Evolutionary conservation across 441 rosid species (phyloP), one percentile per base, ranked within the genome.

Genomic region (Isatis lusitanica): DNA sequence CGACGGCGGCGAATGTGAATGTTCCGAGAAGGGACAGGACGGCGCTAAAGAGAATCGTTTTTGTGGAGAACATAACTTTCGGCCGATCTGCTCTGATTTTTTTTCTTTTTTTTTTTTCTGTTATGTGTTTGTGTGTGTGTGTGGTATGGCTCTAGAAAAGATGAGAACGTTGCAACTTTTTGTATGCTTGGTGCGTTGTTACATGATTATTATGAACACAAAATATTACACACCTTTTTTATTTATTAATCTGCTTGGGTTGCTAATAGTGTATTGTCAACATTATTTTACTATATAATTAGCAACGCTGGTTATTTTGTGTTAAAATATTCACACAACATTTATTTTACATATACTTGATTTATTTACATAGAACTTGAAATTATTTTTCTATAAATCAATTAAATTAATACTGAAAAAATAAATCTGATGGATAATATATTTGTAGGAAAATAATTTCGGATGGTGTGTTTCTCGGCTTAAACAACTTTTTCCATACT

Each of bases 1-100:
- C 88, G 0, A 80, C 79, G 56, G 80, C 80, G 30, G 88, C 80
- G 36, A 44, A 58, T 7, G 87, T 72, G 2, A 78, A 77, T 12
- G 68, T 17, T 43, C 61, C 36, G 77, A 79, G 73, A 68, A 82
- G 52, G 5, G 71, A 71, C 15, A 51, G 64, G 65, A 71, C 60
- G 58, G 59, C 10, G 58, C 71, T 66, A 9, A 71, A 52, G 51
- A 77, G 51, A 51, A 52, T 2, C 6, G 50, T 24, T 58, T 66
- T 50, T 33, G 58, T 42, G 11, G 51, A 11, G 52, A 66, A 59
- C 80, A 76, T 76, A 68, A 48, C 63, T 64, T 38, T 28, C 35
- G 10, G 47, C 31, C 13, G 65, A 46, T 73, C 30, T 63, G 53
- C 35, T 46, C 17, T 42, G 35, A 12, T 17, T n/a, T 28, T 12